Evolutionary conservation across 495 filamentous ascomycete species (phyloP).

Genomic region (Penicillium subrubescens): DNA sequence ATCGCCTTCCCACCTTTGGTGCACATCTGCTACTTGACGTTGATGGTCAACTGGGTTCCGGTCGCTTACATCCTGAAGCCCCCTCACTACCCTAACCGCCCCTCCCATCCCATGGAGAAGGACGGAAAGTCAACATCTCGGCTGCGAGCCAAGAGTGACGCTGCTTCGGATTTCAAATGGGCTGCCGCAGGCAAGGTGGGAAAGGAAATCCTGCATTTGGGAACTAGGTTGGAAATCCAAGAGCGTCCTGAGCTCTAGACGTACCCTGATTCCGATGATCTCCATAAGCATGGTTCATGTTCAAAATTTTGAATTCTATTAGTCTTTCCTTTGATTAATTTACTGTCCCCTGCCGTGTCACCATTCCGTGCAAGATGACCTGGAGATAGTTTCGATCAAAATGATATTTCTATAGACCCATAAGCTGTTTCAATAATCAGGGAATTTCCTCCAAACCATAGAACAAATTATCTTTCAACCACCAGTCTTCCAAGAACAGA

Average conservation of each 20-base stretch:
- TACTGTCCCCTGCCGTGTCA: background rate
- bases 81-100: conserved; percentile 18
- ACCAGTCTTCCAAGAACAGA: conserved; percentile 10
- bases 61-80: conserved; percentile 31
- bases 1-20: conserved; percentile 35
- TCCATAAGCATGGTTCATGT: background rate
- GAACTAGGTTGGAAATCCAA: background rate
- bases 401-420: background rate
- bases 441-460: background rate
- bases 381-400: background rate
- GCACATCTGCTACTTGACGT: conserved; percentile 27
- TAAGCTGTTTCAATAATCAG: background rate
- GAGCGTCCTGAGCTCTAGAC: background rate
- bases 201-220: conserved; percentile 4
- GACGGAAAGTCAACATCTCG: background rate
- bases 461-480: background rate
- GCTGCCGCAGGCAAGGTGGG: background rate
- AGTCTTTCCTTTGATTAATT: background rate
- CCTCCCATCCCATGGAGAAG: background rate
- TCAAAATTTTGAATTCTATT: background rate
- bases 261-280: background rate
- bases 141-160: background rate
- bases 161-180: background rate
- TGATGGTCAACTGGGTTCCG: conserved; percentile 30
- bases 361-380: background rate